Percentiles rank a stretch among this genome's conserved stretches.
Evolutionary conservation across 2,329 filamentous ascomycete species (phyloP).

Genomic region (Zasmidium citrigriseum): DNA sequence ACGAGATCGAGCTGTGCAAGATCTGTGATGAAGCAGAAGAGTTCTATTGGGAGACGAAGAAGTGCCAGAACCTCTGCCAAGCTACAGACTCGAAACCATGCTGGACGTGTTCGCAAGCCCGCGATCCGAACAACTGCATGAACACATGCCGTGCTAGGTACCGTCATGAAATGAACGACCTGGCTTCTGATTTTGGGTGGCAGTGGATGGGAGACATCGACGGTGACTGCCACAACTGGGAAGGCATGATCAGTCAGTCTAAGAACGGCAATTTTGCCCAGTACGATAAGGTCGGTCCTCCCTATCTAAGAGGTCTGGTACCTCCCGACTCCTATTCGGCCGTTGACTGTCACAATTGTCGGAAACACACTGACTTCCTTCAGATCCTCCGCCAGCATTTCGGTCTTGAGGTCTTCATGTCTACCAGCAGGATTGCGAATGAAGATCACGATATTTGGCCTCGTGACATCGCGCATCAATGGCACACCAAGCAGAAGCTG

Average conservation of each 20-base stretch:
- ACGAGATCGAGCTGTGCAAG: neutral
- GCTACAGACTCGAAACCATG: neutral
- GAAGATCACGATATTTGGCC: slow-evolving; percentile 12
- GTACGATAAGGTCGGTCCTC: slow-evolving; percentile 9
- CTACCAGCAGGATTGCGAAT: slow-evolving; percentile 3
- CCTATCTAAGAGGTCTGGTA: neutral
- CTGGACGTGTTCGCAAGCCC: slow-evolving; percentile 1
- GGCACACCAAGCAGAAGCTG: slow-evolving; percentile 4
- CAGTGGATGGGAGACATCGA: neutral
- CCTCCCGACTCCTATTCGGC: too few species aligned
- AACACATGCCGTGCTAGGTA: slow-evolving; percentile 5
- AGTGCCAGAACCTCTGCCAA: slow-evolving; percentile 1
- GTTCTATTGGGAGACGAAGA: neutral
- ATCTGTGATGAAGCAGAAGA: neutral
- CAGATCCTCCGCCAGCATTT: slow-evolving; percentile 21
- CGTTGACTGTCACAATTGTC: neutral
- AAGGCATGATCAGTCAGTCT: slow-evolving; percentile 7
- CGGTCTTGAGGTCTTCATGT: slow-evolving; percentile 19
- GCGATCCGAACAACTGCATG: slow-evolving; percentile 4
- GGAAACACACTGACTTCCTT: neutral
- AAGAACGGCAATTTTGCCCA: slow-evolving; percentile 11
- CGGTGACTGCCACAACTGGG: slow-evolving; percentile 13
- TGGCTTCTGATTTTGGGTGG: neutral
- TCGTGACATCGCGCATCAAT: slow-evolving; percentile 13
- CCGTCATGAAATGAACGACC: neutral